Base-by-base conservation (phyloP, 2,329 filamentous ascomycete species). In the Orbilia ellipsospora region DNA sequence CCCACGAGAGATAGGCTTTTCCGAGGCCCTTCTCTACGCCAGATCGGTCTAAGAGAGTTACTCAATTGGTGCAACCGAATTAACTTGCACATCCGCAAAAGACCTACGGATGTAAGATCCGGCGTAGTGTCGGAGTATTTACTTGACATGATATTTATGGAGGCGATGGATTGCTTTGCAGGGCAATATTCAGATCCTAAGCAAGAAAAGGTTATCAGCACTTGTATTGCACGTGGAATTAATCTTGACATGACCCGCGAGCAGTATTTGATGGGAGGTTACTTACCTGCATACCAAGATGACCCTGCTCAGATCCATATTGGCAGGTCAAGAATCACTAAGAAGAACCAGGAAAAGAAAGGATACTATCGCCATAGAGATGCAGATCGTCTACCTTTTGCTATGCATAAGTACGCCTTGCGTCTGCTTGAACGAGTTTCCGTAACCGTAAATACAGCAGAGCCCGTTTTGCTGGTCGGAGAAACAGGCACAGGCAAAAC, bases 401-500 rank as follows among this genome's bases (percentile, higher is more conserved):
- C 95, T 3, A 93, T 91, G 42, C 98, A 95, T 18, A 90, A 88
- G 20, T 92, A 96, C 78, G 94, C 94, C 0, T 88, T 92, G 78
- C 88, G 90, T 77, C 85, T 97, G 12, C 87, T 99, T 60, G 96
- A 99, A 81, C 92, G 96, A 81, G 91, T 98, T 66, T 89, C 92
- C 0, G 90, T 92, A 44, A 91, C 93, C 0, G 88, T 97, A 4
- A 89, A 91, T 77, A 88, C 93, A 79, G 88, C 88, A n/a, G 95
- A 99, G 80, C 93, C 96, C 2, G 88, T 97, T 0, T 84, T 99
- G 16, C 88, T 99, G 28, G 95, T 99, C n/a, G 95, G 95, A 81
- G 95, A 99, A 84, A 99, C 95, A 6, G 95, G 95, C 84, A 97
- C 97, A 60, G 95, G 95, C 80, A 99, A 99, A 83, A 99, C 95